phyloP scores from a whole-genome alignment of 1,284 basidiomycete genomes.

The Ceratobasidium sp. region DNA sequence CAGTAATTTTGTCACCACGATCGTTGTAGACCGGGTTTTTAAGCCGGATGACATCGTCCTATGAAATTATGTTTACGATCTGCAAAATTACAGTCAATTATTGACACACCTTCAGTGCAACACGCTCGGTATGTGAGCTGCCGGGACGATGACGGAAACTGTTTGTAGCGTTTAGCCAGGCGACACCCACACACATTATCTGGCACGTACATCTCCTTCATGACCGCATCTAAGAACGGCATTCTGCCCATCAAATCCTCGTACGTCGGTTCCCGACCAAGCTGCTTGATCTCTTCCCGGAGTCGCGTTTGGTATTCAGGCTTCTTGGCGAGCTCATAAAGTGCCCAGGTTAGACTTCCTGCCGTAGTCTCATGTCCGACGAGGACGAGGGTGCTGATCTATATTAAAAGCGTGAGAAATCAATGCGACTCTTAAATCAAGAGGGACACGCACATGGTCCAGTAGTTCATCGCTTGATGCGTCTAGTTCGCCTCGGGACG shows the following conservation, averaged over 20 bases:
- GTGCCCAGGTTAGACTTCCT: slow-evolving; percentile 45
- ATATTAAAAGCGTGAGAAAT: background rate
- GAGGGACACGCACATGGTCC: slow-evolving; percentile 39
- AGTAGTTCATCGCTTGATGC: slow-evolving; percentile 39
- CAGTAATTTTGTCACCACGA: slow-evolving; percentile 42
- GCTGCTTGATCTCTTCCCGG: slow-evolving; percentile 57
- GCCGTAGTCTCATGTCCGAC: slow-evolving; percentile 47
- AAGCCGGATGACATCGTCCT: slow-evolving; percentile 46
- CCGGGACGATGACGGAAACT: slow-evolving; percentile 46
- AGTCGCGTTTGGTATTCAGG: slow-evolving; percentile 57
- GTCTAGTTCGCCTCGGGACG: background rate
- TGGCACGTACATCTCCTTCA: slow-evolving; percentile 44
- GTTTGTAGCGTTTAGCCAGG: background rate
- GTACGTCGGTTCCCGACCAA: slow-evolving; percentile 55
- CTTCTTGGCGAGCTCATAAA: slow-evolving; percentile 63
- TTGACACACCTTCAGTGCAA: slow-evolving; percentile 1
- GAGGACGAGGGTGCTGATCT: slow-evolving; percentile 45
- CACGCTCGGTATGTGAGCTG: slow-evolving; percentile 44
- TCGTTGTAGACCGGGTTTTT: slow-evolving; percentile 43
- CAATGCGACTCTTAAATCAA: background rate
- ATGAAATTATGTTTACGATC: background rate
- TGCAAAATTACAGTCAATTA: too few species aligned
- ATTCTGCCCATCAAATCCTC: slow-evolving; percentile 51
- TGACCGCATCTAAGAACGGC: slow-evolving; percentile 61
- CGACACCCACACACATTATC: too few species aligned